Evolutionary conservation across 352 stramenopile species (phyloP).

Genomic region (Phytophthora rubi): DNA sequence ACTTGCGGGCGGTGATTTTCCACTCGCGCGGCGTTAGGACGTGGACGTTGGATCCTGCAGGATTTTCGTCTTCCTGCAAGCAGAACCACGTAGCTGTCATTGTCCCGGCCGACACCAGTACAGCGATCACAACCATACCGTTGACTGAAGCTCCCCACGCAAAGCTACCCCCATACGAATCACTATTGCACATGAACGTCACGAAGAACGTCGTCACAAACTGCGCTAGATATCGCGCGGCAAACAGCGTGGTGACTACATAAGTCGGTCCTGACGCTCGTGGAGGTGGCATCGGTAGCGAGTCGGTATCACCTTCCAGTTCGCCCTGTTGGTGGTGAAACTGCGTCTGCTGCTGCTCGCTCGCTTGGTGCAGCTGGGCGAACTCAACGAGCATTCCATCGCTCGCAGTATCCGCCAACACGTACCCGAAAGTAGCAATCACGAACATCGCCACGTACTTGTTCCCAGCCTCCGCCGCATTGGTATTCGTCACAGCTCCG

Average conservation of each 20-base stretch:
- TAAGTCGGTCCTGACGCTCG: conserved; percentile 28
- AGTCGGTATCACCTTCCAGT: conserved; percentile 25
- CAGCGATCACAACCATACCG: conserved; percentile 47
- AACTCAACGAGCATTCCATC: conserved; percentile 61
- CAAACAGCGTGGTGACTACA: conserved; percentile 51
- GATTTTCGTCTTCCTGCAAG: conserved; percentile 38
- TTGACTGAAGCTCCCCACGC: conserved; percentile 55
- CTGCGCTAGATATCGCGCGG: conserved; percentile 45
- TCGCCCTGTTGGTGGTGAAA: conserved; percentile 33
- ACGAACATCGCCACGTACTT: conserved; percentile 65
- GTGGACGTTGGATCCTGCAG: conserved; percentile 32
- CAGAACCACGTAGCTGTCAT: conserved; percentile 46
- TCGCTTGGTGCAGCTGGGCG: conserved; percentile 37
- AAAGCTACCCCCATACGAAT: conserved; percentile 59
- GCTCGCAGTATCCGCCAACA: conserved; percentile 50
- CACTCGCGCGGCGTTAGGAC: conserved; percentile 25
- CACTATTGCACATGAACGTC: conserved; percentile 61
- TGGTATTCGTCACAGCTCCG: conserved; percentile 41
- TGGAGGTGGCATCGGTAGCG: conserved; percentile 8
- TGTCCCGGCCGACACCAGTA: conserved; percentile 30
- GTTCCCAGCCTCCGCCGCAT: conserved; percentile 38
- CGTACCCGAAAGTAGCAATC: conserved; percentile 53
- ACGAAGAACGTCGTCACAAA: conserved; percentile 52
- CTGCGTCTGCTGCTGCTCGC: conserved; percentile 33
- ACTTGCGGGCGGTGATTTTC: conserved; percentile 35